phyloP scores from a whole-genome alignment of 108 stramenopile species.

The Schizochytrium sp. region DNA sequence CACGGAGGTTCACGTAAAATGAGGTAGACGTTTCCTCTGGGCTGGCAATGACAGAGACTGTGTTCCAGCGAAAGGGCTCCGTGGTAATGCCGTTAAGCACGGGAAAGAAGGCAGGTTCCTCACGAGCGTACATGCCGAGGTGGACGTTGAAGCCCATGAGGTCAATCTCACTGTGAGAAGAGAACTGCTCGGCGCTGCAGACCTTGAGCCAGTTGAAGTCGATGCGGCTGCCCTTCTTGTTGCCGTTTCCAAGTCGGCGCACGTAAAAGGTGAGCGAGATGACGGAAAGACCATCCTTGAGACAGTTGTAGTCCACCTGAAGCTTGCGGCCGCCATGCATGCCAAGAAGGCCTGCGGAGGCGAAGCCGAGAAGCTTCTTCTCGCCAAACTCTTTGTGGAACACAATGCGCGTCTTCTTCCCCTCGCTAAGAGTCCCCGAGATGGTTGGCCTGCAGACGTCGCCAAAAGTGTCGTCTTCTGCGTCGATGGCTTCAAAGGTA shows the following conservation, averaged over 20 bases:
- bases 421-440: neutral
- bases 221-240: neutral
- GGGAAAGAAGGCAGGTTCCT: conserved; percentile 16
- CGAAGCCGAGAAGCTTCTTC: conserved; percentile 5
- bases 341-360: neutral
- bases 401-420: neutral
- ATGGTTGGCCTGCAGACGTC: neutral
- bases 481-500: neutral
- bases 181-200: neutral
- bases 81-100: neutral
- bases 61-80: neutral
- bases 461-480: neutral
- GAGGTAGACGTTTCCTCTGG: neutral
- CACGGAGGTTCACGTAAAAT: neutral
- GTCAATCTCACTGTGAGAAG: neutral
- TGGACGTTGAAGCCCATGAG: conserved; percentile 12
- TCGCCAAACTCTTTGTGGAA: conserved; percentile 1
- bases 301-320: neutral
- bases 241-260: neutral
- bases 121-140: conserved; percentile 5
- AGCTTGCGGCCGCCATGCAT: neutral
- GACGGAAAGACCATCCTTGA: neutral
- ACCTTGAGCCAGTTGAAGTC: conserved; percentile 20
- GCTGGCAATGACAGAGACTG: neutral
- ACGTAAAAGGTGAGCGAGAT: neutral